Conservation (phyloP, 2,329 filamentous ascomycete genomes). For the Cladosporium cucumerinum region DNA sequence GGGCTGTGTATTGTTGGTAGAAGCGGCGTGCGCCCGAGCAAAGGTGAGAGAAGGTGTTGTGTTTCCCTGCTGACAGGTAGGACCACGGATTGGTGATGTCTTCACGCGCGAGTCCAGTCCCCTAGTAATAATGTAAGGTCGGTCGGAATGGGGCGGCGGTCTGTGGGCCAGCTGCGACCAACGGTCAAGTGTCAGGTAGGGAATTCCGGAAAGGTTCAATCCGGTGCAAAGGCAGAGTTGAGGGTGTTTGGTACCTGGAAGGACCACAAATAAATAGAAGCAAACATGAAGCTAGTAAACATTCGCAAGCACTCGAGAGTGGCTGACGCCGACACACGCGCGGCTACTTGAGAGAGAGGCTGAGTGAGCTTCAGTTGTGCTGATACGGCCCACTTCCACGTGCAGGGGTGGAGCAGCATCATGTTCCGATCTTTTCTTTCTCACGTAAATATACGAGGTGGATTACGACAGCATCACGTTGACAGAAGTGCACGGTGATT, state of each 20-base stretch:
- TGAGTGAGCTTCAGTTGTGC: not conserved
- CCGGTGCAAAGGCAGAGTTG: not conserved
- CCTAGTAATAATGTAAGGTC: not conserved
- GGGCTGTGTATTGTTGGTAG: not conserved
- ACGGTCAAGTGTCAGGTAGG: not conserved
- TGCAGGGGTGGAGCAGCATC: not conserved
- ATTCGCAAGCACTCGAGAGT: not conserved
- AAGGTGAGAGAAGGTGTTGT: conserved; percentile 5
- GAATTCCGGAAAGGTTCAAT: not conserved
- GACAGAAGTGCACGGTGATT: not conserved
- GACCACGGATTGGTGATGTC: conserved; percentile 6
- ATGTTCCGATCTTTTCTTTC: not conserved
- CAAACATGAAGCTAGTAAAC: not conserved
- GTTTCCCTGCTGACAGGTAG: conserved; percentile 3
- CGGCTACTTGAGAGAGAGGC: not conserved
- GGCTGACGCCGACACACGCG: not conserved
- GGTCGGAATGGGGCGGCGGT: not conserved
- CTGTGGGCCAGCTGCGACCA: not conserved
- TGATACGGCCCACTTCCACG: not conserved
- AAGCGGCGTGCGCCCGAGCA: conserved; percentile 1
- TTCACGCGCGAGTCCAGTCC: not conserved
- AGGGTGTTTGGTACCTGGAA: not conserved
- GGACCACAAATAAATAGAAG: not conserved
- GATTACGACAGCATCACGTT: not conserved
- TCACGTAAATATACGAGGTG: not conserved